These are phyloP conservation scores for Tuber borchii DNA, from an alignment of 495 filamentous ascomycete species.

Conservation along the genomic window DNA sequence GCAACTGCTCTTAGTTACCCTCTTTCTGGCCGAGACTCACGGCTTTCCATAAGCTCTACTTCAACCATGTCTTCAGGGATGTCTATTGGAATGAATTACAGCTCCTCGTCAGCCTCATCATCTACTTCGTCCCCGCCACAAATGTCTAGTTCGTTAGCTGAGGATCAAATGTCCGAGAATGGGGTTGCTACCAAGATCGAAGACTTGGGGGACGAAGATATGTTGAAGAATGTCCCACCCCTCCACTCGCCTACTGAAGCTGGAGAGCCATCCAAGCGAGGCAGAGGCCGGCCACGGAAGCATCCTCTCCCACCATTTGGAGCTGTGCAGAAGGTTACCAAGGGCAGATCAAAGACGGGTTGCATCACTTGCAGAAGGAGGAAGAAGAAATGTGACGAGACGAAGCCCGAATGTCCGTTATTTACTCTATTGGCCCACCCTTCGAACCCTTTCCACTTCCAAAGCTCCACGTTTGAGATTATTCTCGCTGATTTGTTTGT, in stretches of 20 bases:
- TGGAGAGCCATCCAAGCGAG: slow-evolving; percentile 47
- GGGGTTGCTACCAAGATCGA: slow-evolving; percentile 36
- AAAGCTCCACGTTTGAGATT: slow-evolving; percentile 36
- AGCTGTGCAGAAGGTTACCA: slow-evolving; percentile 61
- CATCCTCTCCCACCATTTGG: slow-evolving; percentile 59
- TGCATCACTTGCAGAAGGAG: slow-evolving; percentile 85
- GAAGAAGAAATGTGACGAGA: slow-evolving; percentile 97
- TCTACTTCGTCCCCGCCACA: slow-evolving; percentile 28
- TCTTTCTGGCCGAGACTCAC: slow-evolving; percentile 23
- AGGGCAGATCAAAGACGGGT: slow-evolving; percentile 87
- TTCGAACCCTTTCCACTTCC: slow-evolving; percentile 27
- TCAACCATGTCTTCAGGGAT: slow-evolving; percentile 35
- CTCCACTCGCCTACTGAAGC: slow-evolving; percentile 25
- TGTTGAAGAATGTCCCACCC: slow-evolving; percentile 26
- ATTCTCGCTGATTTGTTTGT: slow-evolving; percentile 30
- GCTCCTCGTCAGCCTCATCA: slow-evolving; percentile 37
- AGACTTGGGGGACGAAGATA: slow-evolving; percentile 34
- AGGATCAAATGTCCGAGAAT: slow-evolving; percentile 25
- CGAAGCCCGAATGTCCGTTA: slow-evolving; percentile 62
- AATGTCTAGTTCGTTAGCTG: slow-evolving; percentile 8
- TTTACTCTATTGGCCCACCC: slow-evolving; percentile 11
- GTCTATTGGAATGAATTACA: slow-evolving; percentile 30
- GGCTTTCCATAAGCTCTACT: slow-evolving; percentile 33
- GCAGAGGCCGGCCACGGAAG: slow-evolving; percentile 77
- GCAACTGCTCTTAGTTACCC: slow-evolving; percentile 19